Percentiles rank a stretch among this genome's conserved stretches.
Conservation (phyloP, 2,329 filamentous ascomycete species). For the Pseudogymnoascus sp. region DNA sequence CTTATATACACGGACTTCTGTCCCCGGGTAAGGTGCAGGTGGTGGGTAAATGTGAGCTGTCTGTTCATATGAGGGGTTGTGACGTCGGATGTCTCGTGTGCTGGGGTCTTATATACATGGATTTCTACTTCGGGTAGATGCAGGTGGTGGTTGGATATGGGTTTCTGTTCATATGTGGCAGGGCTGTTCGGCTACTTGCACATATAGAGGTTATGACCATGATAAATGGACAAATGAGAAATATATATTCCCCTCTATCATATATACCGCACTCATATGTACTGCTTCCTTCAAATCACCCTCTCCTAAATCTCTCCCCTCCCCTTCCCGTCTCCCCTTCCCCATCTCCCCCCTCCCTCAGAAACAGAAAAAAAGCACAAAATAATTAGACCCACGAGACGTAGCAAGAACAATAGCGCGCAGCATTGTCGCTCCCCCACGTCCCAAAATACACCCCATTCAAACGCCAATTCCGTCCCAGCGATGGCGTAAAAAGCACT, state of each 20-base stretch:
- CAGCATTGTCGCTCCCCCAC: slow-evolving; percentile 41
- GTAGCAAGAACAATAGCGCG: slow-evolving; percentile 39
- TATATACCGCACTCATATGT: not conserved
- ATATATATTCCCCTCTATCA: not conserved
- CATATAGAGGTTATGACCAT: not conserved
- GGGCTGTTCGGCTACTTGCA: not conserved
- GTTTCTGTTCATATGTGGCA: not conserved
- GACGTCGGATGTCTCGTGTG: not conserved
- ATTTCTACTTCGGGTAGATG: not conserved
- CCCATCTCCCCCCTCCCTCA: not conserved
- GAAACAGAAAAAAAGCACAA: not conserved
- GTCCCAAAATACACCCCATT: slow-evolving; percentile 21
- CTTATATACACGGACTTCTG: too few relatives aligned
- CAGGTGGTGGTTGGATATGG: not conserved
- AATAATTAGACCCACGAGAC: not conserved
- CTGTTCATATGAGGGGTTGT: not conserved
- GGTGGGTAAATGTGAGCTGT: too few relatives aligned
- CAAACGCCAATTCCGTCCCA: slow-evolving; percentile 39
- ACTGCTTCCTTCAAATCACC: not conserved
- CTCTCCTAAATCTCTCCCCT: not conserved
- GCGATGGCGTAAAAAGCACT: slow-evolving; percentile 40
- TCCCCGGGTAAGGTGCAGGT: too few relatives aligned
- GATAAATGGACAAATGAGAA: not conserved
- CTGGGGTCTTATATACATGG: not conserved
- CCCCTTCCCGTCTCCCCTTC: not conserved